phyloP scores from a whole-genome alignment of 441 rosid species.

The Arabidopsis hybrid region DNA sequence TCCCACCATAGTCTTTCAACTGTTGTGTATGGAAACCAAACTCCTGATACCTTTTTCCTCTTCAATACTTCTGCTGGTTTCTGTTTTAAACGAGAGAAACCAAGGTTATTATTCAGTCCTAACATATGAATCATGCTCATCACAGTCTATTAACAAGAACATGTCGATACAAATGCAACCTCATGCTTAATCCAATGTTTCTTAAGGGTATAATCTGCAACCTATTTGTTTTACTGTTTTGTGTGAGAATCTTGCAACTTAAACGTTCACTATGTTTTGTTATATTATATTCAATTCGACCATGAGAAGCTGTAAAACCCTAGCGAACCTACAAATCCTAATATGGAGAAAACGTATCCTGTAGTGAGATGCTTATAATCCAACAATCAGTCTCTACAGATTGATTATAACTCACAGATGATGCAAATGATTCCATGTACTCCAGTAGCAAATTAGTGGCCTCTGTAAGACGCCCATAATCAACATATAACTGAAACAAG shows the following conservation, averaged over 20 bases:
- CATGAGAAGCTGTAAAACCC: constrained; percentile 13
- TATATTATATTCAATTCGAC: constrained; percentile 9
- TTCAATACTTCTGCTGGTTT: constrained; percentile 78
- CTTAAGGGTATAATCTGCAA: background rate
- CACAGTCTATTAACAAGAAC: background rate
- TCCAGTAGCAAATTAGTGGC: constrained; percentile 86
- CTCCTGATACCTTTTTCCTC: constrained; percentile 77
- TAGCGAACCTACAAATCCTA: constrained; percentile 12
- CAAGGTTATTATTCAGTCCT: background rate
- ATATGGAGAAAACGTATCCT: background rate
- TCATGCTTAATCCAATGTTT: constrained; percentile 3
- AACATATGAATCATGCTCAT: constrained; percentile 10
- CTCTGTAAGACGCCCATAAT: constrained; percentile 78
- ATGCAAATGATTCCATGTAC: constrained; percentile 74
- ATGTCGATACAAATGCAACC: background rate
- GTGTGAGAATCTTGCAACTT: constrained; percentile 16
- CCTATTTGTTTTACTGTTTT: constrained; percentile 14
- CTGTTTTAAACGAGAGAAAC: constrained; percentile 50
- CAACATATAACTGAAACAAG: constrained; percentile 81
- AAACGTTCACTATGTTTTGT: constrained; percentile 12
- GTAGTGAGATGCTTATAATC: constrained; percentile 10
- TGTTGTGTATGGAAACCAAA: constrained; percentile 88
- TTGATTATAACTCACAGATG: constrained; percentile 61
- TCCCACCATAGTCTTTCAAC: constrained; percentile 86
- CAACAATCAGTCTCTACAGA: constrained; percentile 18